These are phyloP conservation scores for Meredithiella fracta DNA, from an alignment of 2,329 filamentous ascomycete species.

Conservation along the genomic window DNA sequence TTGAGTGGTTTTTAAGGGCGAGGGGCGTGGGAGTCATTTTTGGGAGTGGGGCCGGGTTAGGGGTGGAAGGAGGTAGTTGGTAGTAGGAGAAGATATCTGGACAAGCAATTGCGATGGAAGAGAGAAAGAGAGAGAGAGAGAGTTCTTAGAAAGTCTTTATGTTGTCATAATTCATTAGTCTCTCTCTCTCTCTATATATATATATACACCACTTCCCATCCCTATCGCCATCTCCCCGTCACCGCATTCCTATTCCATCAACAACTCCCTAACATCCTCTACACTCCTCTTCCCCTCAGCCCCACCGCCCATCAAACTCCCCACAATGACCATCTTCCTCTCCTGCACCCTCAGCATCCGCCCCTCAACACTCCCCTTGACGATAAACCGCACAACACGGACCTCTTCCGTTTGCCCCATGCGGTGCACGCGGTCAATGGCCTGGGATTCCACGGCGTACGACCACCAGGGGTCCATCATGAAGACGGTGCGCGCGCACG, in stretches of 20 bases:
- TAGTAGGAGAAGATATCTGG: too few relatives aligned
- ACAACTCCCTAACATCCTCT: slow-evolving; percentile 82
- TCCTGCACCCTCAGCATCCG: slow-evolving; percentile 90
- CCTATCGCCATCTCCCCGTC: too few relatives aligned
- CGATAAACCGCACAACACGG: slow-evolving; percentile 72
- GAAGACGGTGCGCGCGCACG: slow-evolving; percentile 73
- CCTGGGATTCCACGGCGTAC: slow-evolving; percentile 89
- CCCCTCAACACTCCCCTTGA: slow-evolving; percentile 81
- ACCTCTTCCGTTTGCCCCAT: slow-evolving; percentile 89
- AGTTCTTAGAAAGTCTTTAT: too few relatives aligned
- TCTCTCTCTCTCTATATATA: too few relatives aligned
- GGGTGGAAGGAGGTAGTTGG: too few relatives aligned
- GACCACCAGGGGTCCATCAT: slow-evolving; percentile 99
- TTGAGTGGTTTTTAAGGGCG: background rate
- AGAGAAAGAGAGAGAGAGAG: too few relatives aligned
- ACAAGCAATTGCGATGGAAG: too few relatives aligned
- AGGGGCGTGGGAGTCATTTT: background rate
- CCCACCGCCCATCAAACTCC: slow-evolving; percentile 81
- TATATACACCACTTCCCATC: too few relatives aligned
- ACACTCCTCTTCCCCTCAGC: slow-evolving; percentile 83
- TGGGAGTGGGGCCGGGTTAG: too few relatives aligned
- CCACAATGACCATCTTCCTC: slow-evolving; percentile 92
- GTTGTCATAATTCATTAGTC: too few relatives aligned
- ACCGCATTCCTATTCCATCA: slow-evolving; percentile 23
- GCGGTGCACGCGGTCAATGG: slow-evolving; percentile 90